phyloP scores from a whole-genome alignment of 768 basidiomycete genomes.

The Calocera viscosa region DNA sequence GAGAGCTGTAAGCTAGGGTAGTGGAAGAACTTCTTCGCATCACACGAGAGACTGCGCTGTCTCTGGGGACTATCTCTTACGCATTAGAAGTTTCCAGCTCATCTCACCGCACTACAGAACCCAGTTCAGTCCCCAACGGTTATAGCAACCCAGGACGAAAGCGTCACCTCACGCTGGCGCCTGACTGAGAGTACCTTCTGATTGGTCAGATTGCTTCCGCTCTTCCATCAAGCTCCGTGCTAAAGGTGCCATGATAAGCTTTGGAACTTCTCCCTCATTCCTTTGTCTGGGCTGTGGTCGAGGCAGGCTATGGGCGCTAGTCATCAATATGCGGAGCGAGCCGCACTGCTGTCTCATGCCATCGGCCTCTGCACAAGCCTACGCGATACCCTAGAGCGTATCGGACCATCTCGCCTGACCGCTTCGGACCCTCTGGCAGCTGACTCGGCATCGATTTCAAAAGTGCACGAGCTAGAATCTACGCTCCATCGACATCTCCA shows the following conservation, averaged over 20 bases:
- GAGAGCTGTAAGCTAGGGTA: too few relatives aligned
- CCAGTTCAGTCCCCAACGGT: too few relatives aligned
- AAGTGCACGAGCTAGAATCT: background rate
- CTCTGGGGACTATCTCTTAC: too few relatives aligned
- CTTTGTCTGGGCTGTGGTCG: background rate
- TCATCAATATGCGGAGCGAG: background rate
- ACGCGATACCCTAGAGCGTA: background rate
- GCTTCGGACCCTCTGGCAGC: background rate
- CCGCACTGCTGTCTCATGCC: background rate
- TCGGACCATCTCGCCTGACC: background rate
- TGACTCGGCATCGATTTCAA: background rate
- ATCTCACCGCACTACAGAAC: too few relatives aligned
- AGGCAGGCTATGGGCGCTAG: background rate
- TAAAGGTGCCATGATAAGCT: background rate
- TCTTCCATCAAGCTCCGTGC: background rate
- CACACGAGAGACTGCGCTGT: too few relatives aligned
- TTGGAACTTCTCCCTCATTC: background rate
- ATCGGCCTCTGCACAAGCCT: background rate
- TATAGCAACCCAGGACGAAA: too few relatives aligned
- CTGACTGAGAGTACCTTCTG: too few relatives aligned
- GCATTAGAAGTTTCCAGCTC: too few relatives aligned
- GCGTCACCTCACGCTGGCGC: too few relatives aligned
- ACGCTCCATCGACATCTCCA: background rate
- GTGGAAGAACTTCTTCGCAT: too few relatives aligned
- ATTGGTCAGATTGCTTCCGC: background rate